These are phyloP conservation scores for Phytophthora niederhauseri DNA, from an alignment of 352 stramenopile genomes.

Conservation along the genomic window DNA sequence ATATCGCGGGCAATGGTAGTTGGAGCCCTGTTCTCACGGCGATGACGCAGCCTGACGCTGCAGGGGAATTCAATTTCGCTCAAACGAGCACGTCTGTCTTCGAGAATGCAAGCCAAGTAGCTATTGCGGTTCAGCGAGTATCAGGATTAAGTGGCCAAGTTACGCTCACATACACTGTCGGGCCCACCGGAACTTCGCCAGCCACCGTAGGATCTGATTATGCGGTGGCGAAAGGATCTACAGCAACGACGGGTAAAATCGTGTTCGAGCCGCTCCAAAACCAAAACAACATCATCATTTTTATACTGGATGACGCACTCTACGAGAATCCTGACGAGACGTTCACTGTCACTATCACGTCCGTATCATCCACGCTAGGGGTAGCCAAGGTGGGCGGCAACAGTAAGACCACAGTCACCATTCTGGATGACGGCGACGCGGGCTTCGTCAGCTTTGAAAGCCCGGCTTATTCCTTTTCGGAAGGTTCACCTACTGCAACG, in stretches of 20 bases:
- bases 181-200: slow-evolving; percentile 1
- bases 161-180: slow-evolving; percentile 33
- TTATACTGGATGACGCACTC: slow-evolving; percentile 51
- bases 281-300: slow-evolving; percentile 33
- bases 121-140: slow-evolving; percentile 40
- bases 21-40: slow-evolving; percentile 39
- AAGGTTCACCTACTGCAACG: slow-evolving; percentile 37
- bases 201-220: slow-evolving; percentile 49
- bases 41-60: slow-evolving; percentile 53
- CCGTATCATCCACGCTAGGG: slow-evolving; percentile 12
- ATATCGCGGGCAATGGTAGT: slow-evolving; percentile 30
- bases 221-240: slow-evolving; percentile 23
- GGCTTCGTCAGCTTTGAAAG: slow-evolving; percentile 57
- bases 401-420: slow-evolving; percentile 38
- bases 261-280: slow-evolving; percentile 43
- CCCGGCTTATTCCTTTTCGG: slow-evolving; percentile 33
- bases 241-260: slow-evolving; percentile 29
- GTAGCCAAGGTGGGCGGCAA: slow-evolving; percentile 47
- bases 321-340: slow-evolving; percentile 48
- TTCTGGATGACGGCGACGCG: slow-evolving; percentile 70
- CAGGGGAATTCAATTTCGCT: slow-evolving; percentile 60
- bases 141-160: slow-evolving; percentile 57
- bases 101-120: slow-evolving; percentile 47
- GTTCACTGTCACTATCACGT: slow-evolving; percentile 47
- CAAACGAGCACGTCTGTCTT: slow-evolving; percentile 27